Percentiles rank a stretch among this genome's conserved stretches.
These are phyloP conservation scores for Chenopodium formosanum DNA, from an alignment of 148 eudicot species.

Conservation along the genomic window DNA sequence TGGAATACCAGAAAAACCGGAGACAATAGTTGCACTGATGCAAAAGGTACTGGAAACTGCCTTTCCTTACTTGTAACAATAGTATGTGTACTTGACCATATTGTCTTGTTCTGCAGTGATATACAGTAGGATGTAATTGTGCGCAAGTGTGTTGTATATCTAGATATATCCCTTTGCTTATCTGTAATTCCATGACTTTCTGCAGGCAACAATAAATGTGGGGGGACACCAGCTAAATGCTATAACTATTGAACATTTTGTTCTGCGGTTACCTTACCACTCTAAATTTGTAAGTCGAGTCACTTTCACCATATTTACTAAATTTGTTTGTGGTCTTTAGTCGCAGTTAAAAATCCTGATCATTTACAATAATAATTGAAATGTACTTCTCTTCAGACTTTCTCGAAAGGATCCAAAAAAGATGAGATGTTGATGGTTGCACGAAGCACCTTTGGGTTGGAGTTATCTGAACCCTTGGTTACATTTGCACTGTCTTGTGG, in stretches of 20 bases:
- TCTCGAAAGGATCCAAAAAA: slow-evolving; percentile 45
- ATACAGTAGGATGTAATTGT: background rate
- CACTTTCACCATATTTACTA: slow-evolving; percentile 26
- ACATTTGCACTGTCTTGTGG: slow-evolving; percentile 84
- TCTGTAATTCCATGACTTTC: slow-evolving; percentile 19
- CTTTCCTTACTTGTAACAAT: background rate
- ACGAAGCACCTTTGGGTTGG: slow-evolving; percentile 48
- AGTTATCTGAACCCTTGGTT: slow-evolving; percentile 67
- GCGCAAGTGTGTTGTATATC: background rate
- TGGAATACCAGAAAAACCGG: slow-evolving; percentile 62
- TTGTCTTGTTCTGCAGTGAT: background rate
- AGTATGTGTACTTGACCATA: background rate
- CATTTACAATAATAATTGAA: background rate
- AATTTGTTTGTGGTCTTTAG: slow-evolving; percentile 4
- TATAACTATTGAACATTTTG: slow-evolving; percentile 70
- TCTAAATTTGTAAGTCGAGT: slow-evolving; percentile 57
- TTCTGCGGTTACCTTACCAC: slow-evolving; percentile 69
- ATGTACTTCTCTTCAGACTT: slow-evolving; percentile 39
- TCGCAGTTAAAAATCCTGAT: background rate
- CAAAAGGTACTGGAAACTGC: slow-evolving; percentile 50
- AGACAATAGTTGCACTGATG: slow-evolving; percentile 63
- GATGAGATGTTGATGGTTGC: slow-evolving; percentile 42
- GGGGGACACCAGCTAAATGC: slow-evolving; percentile 70
- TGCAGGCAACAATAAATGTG: slow-evolving; percentile 72
- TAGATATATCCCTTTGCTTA: background rate